phyloP scores from a whole-genome alignment of 208 protist genomes.

The Leishmania martiniquensis region DNA sequence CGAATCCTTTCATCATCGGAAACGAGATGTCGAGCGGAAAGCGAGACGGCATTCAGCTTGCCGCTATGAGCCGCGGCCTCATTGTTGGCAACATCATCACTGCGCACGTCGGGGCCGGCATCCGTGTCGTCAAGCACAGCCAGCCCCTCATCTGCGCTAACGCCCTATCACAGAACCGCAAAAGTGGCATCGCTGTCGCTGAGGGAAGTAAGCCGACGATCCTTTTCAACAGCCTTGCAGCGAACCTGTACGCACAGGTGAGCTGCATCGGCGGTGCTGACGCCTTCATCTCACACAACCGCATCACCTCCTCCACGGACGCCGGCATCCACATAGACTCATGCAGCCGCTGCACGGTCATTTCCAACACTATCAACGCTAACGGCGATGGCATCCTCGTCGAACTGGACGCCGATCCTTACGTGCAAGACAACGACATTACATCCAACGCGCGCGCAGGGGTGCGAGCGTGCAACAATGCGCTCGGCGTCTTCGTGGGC shows the following conservation, averaged over 20 bases:
- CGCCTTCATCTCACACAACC: slow-evolving; percentile 77
- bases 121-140: slow-evolving; percentile 52
- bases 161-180: slow-evolving; percentile 53
- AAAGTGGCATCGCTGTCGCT: slow-evolving; percentile 43
- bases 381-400: slow-evolving; percentile 79
- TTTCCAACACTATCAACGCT: slow-evolving; percentile 52
- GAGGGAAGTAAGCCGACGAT: slow-evolving; percentile 57
- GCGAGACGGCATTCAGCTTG: slow-evolving; percentile 61
- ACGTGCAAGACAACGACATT: slow-evolving; percentile 67
- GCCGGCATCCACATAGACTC: slow-evolving; percentile 57
- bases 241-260: slow-evolving; percentile 59
- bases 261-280: slow-evolving; percentile 43
- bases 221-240: slow-evolving; percentile 60
- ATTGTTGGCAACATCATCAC: slow-evolving; percentile 80
- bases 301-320: slow-evolving; percentile 38
- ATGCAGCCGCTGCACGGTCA: slow-evolving; percentile 61
- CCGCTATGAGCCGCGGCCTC: slow-evolving; percentile 62
- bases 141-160: slow-evolving; percentile 69
- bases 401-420: slow-evolving; percentile 81
- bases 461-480: slow-evolving; percentile 73
- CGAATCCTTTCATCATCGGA: slow-evolving; percentile 84
- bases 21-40: slow-evolving; percentile 74
- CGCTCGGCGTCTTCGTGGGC: slow-evolving; percentile 64
- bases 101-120: slow-evolving; percentile 52
- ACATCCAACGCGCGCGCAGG: slow-evolving; percentile 41